Conservation (phyloP, 805 yeast genomes). For the Pichia cephalocereana region DNA sequence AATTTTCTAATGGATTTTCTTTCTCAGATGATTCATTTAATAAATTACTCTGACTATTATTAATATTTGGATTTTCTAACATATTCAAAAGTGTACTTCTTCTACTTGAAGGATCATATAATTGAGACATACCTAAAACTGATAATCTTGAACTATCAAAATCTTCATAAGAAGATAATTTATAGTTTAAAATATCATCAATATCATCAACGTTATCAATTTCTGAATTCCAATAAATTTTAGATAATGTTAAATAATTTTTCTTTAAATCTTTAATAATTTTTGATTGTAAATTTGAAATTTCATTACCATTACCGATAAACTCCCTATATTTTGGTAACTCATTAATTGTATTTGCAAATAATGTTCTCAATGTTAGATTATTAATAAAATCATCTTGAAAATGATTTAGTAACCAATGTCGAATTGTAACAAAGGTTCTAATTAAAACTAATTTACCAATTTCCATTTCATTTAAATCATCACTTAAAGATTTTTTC, state of each 20-base stretch:
- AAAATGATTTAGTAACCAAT: slow-evolving; percentile 85
- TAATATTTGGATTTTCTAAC: slow-evolving; percentile 15
- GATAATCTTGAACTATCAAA: slow-evolving; percentile 28
- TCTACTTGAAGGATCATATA: slow-evolving; percentile 31
- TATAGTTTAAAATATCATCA: slow-evolving; percentile 15
- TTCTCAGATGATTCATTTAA: slow-evolving; percentile 2
- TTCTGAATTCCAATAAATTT: slow-evolving; percentile 22
- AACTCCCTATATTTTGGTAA: slow-evolving; percentile 21
- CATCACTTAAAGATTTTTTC: slow-evolving; percentile 18
- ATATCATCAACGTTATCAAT: slow-evolving; percentile 8
- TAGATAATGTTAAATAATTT: slow-evolving; percentile 23
- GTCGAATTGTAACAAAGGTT: slow-evolving; percentile 79
- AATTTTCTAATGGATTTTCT: not conserved
- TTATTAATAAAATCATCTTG: slow-evolving; percentile 68
- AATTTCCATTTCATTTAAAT: slow-evolving; percentile 26
- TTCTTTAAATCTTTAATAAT: slow-evolving; percentile 27
- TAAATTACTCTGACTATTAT: slow-evolving; percentile 16
- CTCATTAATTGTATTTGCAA: slow-evolving; percentile 35
- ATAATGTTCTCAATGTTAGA: slow-evolving; percentile 35
- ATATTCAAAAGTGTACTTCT: slow-evolving; percentile 32
- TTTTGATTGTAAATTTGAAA: slow-evolving; percentile 16
- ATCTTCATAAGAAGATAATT: slow-evolving; percentile 19
- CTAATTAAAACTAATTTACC: slow-evolving; percentile 68
- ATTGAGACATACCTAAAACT: slow-evolving; percentile 28
- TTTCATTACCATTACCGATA: slow-evolving; percentile 8